Conservation (phyloP, 2,329 filamentous ascomycete species). For the Aspergillus sp. region DNA sequence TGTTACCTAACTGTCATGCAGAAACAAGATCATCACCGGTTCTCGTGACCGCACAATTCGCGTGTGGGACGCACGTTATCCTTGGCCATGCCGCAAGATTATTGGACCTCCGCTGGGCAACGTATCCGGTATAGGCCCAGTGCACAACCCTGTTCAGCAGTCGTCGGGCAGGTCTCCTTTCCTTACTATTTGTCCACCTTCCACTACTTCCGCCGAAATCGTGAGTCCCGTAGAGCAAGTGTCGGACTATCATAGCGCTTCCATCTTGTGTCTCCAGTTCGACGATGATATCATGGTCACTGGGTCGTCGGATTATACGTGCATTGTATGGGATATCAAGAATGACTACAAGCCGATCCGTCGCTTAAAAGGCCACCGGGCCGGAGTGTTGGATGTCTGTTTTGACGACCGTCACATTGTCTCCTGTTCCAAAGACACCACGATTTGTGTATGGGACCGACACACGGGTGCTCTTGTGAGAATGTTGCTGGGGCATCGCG, state of each 20-base stretch:
- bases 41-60: conserved; percentile 93
- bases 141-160: conserved; percentile 41
- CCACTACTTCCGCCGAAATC: conserved; percentile 51
- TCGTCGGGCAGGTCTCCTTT: conserved; percentile 36
- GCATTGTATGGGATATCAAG: conserved; percentile 82
- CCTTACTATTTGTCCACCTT: conserved; percentile 41
- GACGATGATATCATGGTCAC: conserved; percentile 90
- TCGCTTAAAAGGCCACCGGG: conserved; percentile 68
- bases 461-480: conserved; percentile 66
- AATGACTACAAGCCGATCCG: conserved; percentile 70
- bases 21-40: conserved; percentile 90
- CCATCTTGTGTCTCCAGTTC: conserved; percentile 90
- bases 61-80: conserved; percentile 86
- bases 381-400: conserved; percentile 86
- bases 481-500: conserved; percentile 74
- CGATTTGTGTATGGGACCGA: conserved; percentile 91
- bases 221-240: conserved; percentile 24
- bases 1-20: conserved; percentile 37
- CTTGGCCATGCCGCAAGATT: conserved; percentile 69
- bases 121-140: conserved; percentile 25
- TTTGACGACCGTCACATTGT: conserved; percentile 90
- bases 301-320: conserved; percentile 83
- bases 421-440: conserved; percentile 92
- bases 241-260: conserved; percentile 69
- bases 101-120: conserved; percentile 66